Percentiles rank a stretch among this genome's conserved stretches.
These are phyloP conservation scores for Podospora tetraspora DNA, from an alignment of 495 filamentous ascomycete genomes.

Conservation along the genomic window DNA sequence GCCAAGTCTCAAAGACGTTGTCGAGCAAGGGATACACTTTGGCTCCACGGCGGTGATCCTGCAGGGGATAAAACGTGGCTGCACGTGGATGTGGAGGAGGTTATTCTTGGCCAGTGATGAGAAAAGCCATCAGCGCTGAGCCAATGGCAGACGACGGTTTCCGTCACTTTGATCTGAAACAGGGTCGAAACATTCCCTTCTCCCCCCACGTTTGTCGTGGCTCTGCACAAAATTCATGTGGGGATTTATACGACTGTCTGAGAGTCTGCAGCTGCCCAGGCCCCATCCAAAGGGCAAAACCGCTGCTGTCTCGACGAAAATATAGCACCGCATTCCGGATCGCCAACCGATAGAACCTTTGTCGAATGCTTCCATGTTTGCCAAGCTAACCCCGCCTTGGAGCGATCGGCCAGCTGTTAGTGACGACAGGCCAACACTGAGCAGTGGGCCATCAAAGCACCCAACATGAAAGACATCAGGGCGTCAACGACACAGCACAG, in stretches of 20 bases:
- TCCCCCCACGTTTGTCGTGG: conserved; percentile 14
- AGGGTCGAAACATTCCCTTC: conserved; percentile 27
- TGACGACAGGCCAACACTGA: neutral
- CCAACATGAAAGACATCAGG: neutral
- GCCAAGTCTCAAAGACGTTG: neutral
- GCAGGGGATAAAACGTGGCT: conserved; percentile 31
- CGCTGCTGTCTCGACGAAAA: neutral
- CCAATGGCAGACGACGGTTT: conserved; percentile 2
- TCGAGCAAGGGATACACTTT: neutral
- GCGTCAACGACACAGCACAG: neutral
- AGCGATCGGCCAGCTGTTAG: neutral
- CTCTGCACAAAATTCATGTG: neutral
- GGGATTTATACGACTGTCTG: conserved; percentile 9
- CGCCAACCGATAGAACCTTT: conserved; percentile 1
- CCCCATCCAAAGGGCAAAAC: neutral
- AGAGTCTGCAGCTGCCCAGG: conserved; percentile 7
- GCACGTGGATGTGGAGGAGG: conserved; percentile 25
- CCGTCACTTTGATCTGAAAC: conserved; percentile 34
- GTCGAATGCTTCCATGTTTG: neutral
- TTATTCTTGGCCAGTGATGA: conserved; percentile 10
- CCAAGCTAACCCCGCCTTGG: neutral
- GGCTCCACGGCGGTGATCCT: conserved; percentile 18
- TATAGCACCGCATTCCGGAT: neutral
- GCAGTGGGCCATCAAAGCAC: neutral
- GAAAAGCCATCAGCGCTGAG: neutral